Percentiles rank a stretch among this genome's conserved stretches.
These are phyloP conservation scores for Phytophthora quininea DNA, from an alignment of 352 stramenopile genomes.

Conservation along the genomic window DNA sequence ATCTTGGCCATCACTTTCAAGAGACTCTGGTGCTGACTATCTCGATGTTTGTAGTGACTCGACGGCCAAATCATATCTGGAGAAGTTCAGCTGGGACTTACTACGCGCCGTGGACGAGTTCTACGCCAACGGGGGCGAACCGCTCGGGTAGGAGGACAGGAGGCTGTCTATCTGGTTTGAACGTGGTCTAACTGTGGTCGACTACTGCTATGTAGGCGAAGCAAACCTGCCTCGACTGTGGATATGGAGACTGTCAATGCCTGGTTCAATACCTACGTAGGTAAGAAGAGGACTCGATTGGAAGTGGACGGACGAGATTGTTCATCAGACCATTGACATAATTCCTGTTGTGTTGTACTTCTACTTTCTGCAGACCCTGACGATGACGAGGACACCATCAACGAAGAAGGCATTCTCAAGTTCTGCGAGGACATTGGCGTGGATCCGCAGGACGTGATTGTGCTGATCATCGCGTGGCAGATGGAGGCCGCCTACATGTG, in stretches of 20 bases:
- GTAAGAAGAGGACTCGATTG: slow-evolving; percentile 19
- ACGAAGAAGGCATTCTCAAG: slow-evolving; percentile 79
- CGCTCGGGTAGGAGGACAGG: background rate
- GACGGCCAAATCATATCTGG: slow-evolving; percentile 72
- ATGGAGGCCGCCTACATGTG: slow-evolving; percentile 90
- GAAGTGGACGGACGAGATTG: too few species aligned
- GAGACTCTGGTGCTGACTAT: too few species aligned
- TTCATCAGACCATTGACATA: background rate
- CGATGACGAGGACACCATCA: slow-evolving; percentile 68
- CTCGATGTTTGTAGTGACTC: slow-evolving; percentile 46
- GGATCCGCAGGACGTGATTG: slow-evolving; percentile 77
- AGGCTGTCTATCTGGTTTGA: background rate
- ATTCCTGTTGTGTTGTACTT: background rate
- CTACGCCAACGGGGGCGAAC: slow-evolving; percentile 67
- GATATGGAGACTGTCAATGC: slow-evolving; percentile 50
- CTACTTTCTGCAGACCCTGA: slow-evolving; percentile 33
- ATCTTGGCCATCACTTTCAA: background rate
- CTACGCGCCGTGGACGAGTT: slow-evolving; percentile 83
- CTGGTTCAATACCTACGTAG: slow-evolving; percentile 77
- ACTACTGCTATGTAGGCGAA: slow-evolving; percentile 1
- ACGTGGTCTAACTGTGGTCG: background rate
- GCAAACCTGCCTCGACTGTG: slow-evolving; percentile 38
- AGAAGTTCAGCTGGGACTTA: slow-evolving; percentile 83
- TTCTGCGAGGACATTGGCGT: slow-evolving; percentile 83
- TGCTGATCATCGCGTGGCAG: slow-evolving; percentile 89